These are phyloP conservation scores for Cladosporium cucumerinum DNA, from an alignment of 2,329 filamentous ascomycete species.

Conservation along the genomic window DNA sequence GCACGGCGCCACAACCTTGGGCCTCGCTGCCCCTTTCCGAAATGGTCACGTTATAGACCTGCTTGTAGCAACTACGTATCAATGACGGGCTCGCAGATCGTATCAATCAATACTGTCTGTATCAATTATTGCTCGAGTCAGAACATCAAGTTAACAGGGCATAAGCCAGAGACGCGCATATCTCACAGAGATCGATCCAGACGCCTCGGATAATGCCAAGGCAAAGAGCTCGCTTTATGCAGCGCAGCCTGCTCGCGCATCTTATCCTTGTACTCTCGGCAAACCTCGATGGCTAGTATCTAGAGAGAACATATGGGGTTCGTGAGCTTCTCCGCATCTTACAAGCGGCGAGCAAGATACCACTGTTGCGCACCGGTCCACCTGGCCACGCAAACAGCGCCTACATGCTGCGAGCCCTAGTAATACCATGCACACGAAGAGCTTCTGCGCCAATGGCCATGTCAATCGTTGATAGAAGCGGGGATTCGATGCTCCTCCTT, in stretches of 20 bases:
- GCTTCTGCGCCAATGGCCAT: not conserved
- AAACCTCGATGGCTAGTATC: not conserved
- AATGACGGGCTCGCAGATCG: not conserved
- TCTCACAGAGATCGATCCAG: not conserved
- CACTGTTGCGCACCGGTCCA: not conserved
- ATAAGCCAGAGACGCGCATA: not conserved
- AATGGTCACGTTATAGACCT: not conserved
- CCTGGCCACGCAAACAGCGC: not conserved
- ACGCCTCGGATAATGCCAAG: not conserved
- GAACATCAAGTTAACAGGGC: not conserved
- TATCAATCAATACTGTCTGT: not conserved
- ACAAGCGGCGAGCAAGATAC: conserved; percentile 1
- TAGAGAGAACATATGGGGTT: not conserved
- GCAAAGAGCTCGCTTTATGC: not conserved
- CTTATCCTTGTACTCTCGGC: not conserved
- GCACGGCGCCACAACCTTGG: conserved; percentile 5
- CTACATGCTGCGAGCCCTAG: not conserved
- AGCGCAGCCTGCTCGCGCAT: conserved; percentile 1
- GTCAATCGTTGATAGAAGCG: not conserved
- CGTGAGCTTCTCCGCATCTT: conserved; percentile 15
- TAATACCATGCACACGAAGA: not conserved
- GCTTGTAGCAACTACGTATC: not conserved
- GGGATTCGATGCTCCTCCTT: not conserved
- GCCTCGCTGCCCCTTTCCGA: not conserved
- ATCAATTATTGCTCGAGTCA: not conserved